These are phyloP conservation scores for Magnusiomyces sp. DNA, from an alignment of 1,139 yeast genomes.

Conservation along the genomic window DNA sequence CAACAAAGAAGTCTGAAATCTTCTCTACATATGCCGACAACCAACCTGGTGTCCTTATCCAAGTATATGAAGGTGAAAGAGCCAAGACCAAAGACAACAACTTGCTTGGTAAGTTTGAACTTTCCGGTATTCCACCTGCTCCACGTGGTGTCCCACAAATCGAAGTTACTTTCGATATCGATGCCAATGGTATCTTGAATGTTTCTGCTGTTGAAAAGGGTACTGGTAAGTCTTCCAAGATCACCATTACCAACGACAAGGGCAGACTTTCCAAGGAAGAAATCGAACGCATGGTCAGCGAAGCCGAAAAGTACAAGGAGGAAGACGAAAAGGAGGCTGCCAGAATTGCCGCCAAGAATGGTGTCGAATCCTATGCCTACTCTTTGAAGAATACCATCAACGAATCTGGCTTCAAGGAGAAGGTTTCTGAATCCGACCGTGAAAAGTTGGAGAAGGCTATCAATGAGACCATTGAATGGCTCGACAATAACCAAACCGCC, in stretches of 20 bases:
- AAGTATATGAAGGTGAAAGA: slow-evolving; percentile 93
- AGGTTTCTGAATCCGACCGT: slow-evolving; percentile 70
- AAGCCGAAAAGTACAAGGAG: slow-evolving; percentile 78
- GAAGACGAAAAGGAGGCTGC: slow-evolving; percentile 77
- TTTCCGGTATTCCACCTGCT: slow-evolving; percentile 89
- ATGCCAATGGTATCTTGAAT: too few relatives aligned
- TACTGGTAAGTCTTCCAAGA: slow-evolving; percentile 72
- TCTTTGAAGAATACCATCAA: slow-evolving; percentile 41
- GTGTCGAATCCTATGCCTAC: slow-evolving; percentile 86
- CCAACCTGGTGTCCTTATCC: slow-evolving; percentile 90
- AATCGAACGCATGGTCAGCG: too few relatives aligned
- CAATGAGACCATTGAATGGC: slow-evolving; percentile 79
- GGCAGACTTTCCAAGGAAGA: too few relatives aligned
- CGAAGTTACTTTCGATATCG: too few relatives aligned
- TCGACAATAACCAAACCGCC: slow-evolving; percentile 81
- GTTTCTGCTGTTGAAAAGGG: slow-evolving; percentile 93
- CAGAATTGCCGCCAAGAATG: slow-evolving; percentile 75
- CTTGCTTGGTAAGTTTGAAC: slow-evolving; percentile 87
- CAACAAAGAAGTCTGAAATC: slow-evolving; percentile 85
- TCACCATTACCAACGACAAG: slow-evolving; percentile 85
- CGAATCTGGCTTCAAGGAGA: slow-evolving; percentile 34
- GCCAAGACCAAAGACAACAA: slow-evolving; percentile 89
- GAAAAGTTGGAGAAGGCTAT: slow-evolving; percentile 74
- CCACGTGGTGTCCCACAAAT: slow-evolving; percentile 96
- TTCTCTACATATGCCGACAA: slow-evolving; percentile 90